phyloP scores from a whole-genome alignment of 2,329 filamentous ascomycete genomes.

The Cytospora paraplurivora region DNA sequence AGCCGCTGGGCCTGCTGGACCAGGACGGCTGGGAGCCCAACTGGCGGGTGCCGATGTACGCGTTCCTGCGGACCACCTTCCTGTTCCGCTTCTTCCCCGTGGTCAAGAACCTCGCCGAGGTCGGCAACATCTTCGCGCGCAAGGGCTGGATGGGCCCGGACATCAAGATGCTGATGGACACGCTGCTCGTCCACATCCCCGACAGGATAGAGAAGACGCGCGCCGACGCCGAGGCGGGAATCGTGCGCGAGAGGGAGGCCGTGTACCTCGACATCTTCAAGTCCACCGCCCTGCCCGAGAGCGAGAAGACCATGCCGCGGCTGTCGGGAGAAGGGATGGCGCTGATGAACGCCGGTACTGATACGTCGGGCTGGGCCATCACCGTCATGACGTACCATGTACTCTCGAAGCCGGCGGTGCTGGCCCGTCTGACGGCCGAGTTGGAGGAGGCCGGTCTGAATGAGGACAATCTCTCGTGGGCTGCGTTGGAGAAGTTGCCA shows the following conservation, averaged over 20 bases:
- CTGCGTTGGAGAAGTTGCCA: conserved; percentile 3
- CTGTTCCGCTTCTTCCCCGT: background rate
- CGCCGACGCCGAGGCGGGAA: background rate
- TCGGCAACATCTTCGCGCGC: background rate
- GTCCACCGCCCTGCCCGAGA: background rate
- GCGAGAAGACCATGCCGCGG: background rate
- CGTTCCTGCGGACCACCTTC: background rate
- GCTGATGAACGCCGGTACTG: conserved; percentile 8
- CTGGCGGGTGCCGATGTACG: conserved; percentile 17
- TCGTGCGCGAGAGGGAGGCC: background rate
- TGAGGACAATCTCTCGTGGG: background rate
- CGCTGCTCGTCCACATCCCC: background rate
- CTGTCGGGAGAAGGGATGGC: background rate
- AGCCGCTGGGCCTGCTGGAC: conserved; percentile 32
- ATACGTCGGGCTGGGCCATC: conserved; percentile 12
- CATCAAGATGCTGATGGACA: background rate
- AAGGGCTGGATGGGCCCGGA: background rate
- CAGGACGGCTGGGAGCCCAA: conserved; percentile 40
- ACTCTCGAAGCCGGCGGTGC: background rate
- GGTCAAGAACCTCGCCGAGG: background rate
- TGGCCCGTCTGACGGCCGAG: background rate
- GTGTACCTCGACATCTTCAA: background rate
- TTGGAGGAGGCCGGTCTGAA: background rate
- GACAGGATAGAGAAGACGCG: background rate
- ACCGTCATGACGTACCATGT: conserved; percentile 4